These are phyloP conservation scores for Hymenochaete sp. DNA, from an alignment of 1,284 basidiomycete genomes.

Conservation along the genomic window DNA sequence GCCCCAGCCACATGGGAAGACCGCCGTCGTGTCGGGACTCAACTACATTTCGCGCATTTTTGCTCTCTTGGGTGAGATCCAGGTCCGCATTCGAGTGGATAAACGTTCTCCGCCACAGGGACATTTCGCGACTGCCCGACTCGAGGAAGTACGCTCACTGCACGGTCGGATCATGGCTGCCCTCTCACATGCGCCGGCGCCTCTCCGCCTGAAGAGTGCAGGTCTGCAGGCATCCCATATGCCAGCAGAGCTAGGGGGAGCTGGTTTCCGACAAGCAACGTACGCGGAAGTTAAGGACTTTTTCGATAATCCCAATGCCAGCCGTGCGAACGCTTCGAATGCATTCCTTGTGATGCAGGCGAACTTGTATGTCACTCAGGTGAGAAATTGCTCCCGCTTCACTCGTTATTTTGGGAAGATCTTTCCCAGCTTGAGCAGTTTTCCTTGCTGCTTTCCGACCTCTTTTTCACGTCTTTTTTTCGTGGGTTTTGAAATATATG, in stretches of 20 bases:
- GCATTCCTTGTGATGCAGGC: conserved; percentile 84
- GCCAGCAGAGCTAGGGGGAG: conserved; percentile 55
- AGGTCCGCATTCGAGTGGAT: conserved; percentile 75
- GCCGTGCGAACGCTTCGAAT: conserved; percentile 72
- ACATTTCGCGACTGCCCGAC: conserved; percentile 69
- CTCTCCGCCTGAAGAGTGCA: conserved; percentile 52
- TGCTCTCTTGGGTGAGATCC: conserved; percentile 71
- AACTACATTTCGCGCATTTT: conserved; percentile 84
- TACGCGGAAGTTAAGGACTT: conserved; percentile 82
- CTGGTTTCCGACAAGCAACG: conserved; percentile 68
- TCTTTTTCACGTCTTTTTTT: neutral
- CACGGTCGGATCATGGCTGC: conserved; percentile 65
- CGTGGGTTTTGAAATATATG: neutral
- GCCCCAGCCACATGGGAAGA: conserved; percentile 74
- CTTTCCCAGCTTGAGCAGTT: neutral
- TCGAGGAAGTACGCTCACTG: conserved; percentile 72
- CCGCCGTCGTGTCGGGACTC: conserved; percentile 73
- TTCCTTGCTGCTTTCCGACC: neutral
- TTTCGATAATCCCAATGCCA: conserved; percentile 82
- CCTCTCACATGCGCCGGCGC: conserved; percentile 61
- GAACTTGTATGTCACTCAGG: conserved; percentile 83
- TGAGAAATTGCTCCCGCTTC: conserved; percentile 25
- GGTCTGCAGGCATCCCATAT: conserved; percentile 35
- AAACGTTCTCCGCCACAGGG: conserved; percentile 76
- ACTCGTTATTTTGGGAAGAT: too few species aligned